Percentiles rank a stretch among this genome's conserved stretches.
Conservation (phyloP, 768 basidiomycete species). For the Atractiella rhizophila region DNA sequence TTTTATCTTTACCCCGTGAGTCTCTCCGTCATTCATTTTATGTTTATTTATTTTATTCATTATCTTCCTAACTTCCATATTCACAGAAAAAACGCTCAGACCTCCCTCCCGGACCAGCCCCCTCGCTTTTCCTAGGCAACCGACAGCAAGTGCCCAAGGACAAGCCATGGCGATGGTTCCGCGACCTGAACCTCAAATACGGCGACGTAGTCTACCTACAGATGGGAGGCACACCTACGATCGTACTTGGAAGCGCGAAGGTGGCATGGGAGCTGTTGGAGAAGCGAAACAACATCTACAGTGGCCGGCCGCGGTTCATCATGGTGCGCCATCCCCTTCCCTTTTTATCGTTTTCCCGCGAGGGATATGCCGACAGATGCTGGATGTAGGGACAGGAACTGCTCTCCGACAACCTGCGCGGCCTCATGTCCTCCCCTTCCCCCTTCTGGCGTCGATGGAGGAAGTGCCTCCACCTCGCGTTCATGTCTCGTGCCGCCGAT, state of each 20-base stretch:
- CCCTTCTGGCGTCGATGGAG: conserved; percentile 10
- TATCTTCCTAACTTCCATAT: too few species aligned
- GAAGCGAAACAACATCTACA: conserved; percentile 7
- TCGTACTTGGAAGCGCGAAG: conserved; percentile 13
- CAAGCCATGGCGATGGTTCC: conserved; percentile 12
- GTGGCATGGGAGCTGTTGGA: conserved; percentile 15
- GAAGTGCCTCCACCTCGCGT: conserved; percentile 8
- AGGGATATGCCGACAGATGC: conserved; percentile 3
- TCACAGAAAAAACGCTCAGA: too few species aligned
- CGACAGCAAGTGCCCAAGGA: conserved; percentile 6
- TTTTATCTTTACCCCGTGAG: too few species aligned
- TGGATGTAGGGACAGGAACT: conserved; percentile 4
- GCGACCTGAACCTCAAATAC: conserved; percentile 6
- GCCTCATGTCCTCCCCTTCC: conserved; percentile 6
- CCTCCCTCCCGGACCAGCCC: conserved; percentile 6
- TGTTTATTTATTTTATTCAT: too few species aligned
- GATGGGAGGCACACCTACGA: conserved; percentile 12
- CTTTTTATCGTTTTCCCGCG: too few species aligned
- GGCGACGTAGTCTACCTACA: conserved; percentile 10
- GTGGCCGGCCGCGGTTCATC: conserved; percentile 12
- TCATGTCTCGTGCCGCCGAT: conserved; percentile 9
- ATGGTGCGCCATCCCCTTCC: too few species aligned
- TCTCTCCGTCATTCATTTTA: too few species aligned
- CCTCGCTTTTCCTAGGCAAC: conserved; percentile 6
- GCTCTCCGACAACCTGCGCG: conserved; percentile 6